Percentiles rank a stretch among this genome's conserved stretches.
phyloP scores from a whole-genome alignment of 2,329 filamentous ascomycete species.

The Knoxdaviesia capensis region DNA sequence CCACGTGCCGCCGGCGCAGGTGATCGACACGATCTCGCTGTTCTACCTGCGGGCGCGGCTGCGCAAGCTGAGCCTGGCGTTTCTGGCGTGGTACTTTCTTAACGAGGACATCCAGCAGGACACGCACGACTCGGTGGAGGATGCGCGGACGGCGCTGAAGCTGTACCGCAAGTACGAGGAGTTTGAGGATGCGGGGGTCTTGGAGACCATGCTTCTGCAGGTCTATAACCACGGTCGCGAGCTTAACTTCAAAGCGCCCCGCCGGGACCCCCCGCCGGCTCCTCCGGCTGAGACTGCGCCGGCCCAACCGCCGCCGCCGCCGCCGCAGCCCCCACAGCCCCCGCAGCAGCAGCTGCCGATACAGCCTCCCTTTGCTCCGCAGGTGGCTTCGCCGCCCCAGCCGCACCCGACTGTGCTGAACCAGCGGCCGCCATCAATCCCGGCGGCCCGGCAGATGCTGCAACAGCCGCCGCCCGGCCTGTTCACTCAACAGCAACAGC shows the following conservation, averaged over 20 bases:
- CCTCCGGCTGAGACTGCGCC: not conserved
- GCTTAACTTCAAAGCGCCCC: slow-evolving; percentile 29
- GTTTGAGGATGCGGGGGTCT: slow-evolving; percentile 66
- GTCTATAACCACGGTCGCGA: slow-evolving; percentile 44
- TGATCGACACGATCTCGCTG: slow-evolving; percentile 84
- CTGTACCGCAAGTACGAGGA: slow-evolving; percentile 81
- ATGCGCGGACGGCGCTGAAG: slow-evolving; percentile 75
- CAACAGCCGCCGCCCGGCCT: no score
- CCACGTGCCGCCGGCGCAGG: slow-evolving; percentile 72
- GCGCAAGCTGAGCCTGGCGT: slow-evolving; percentile 77
- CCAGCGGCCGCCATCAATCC: no score
- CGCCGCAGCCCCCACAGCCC: not conserved
- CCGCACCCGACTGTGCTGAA: no score
- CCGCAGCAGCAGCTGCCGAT: no score
- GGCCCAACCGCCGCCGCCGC: not conserved
- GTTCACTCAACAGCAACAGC: no score
- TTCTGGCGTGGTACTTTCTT: slow-evolving; percentile 76
- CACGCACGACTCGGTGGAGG: slow-evolving; percentile 88
- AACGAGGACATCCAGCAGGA: slow-evolving; percentile 88
- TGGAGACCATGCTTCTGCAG: slow-evolving; percentile 68
- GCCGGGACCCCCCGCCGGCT: slow-evolving; percentile 14
- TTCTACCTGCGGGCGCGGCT: slow-evolving; percentile 68
- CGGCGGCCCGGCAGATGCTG: no score
- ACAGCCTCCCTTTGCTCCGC: no score
- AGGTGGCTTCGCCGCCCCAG: no score